Evolutionary conservation across 2,329 filamentous ascomycete genomes (phyloP), one percentile per base, ranked within the genome.

Genomic region (Fusarium lateritium): DNA sequence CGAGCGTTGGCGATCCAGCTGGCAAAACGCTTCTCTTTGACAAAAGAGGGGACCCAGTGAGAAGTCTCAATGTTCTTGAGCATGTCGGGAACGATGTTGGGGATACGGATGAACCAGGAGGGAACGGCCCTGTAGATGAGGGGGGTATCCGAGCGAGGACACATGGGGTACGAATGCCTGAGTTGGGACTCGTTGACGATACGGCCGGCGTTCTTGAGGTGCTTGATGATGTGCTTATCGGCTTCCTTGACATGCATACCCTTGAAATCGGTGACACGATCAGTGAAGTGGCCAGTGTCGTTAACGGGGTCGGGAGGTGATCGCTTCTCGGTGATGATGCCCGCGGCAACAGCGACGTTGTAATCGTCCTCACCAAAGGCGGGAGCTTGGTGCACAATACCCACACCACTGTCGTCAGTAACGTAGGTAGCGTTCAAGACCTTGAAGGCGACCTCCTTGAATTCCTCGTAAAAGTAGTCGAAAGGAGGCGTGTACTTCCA

Each of bases 281-380:
- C 83, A 2, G 92, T 95, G 80, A 95, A 98, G 74, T 89, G 86
- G 40, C 94, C 95, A 33, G 87, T 88, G 52, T 95, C 92, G 74
- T 97, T 91, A n/a, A 98, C 91, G 2, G 95, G 95, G 76, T 97
- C 95, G 1, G 94, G 94, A n/a, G 95, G 94, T 36, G 89, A 85
- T 55, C 93, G 89, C 61, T 88, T 87, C 70, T 94, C 91, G 66
- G 81, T 91, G 76, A 98, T 91, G 73, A 97, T 87, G 42, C 94
- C 94, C 45, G 89, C 84, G 59, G 91, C 89, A 64, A 94, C 79
- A 10, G 92, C 93, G 62, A 96, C 89, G 70, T 91, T 91, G 84
- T 97, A 98, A 90, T 98, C 95, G 70, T 98, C 95, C 81, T 98
- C 93, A 87, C 95, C 95, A 76, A 95, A 98, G 2, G 94, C 94